Evolutionary conservation across 805 yeast species (phyloP).

Genomic region (Debaryomyces tyrocola): DNA sequence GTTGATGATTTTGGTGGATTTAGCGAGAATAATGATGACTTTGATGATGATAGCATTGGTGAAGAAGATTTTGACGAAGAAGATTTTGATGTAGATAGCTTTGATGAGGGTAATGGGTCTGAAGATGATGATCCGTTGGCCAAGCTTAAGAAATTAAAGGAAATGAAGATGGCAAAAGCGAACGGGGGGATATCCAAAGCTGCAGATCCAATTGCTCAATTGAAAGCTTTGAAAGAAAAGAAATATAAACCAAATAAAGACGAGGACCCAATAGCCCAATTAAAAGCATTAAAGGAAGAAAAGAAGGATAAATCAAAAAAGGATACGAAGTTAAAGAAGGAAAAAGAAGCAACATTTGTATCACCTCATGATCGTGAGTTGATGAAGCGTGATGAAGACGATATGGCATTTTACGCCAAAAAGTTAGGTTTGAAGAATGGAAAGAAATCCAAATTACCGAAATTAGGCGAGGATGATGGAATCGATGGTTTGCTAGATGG

Average conservation of each 20-base stretch:
- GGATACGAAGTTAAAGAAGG: conserved; percentile 5
- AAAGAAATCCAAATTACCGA: conserved; percentile 44
- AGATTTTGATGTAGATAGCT: not conserved
- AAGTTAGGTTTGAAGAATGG: conserved; percentile 69
- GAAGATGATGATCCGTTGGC: conserved; percentile 24
- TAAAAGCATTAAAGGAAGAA: conserved; percentile 17
- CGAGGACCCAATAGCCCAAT: conserved; percentile 26
- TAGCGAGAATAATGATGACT: conserved; percentile 33
- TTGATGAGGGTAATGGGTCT: conserved; percentile 7
- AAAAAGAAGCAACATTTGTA: conserved; percentile 10
- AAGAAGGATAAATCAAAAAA: conserved; percentile 9
- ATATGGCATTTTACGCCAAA: conserved; percentile 79
- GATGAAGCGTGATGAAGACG: conserved; percentile 66
- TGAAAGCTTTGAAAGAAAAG: conserved; percentile 18
- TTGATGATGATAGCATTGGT: conserved; percentile 18
- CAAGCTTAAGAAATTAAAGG: conserved; percentile 18
- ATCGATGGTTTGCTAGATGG: conserved; percentile 85
- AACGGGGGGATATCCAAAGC: not conserved
- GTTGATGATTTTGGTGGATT: conserved; percentile 45
- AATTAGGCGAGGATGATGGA: conserved; percentile 66
- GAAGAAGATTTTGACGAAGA: conserved; percentile 10
- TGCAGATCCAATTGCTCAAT: conserved; percentile 26
- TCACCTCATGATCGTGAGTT: conserved; percentile 49
- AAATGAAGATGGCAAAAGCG: conserved; percentile 10
- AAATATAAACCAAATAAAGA: not conserved